A percentile compares a stretch with the other conserved stretches of the same genome.
Evolutionary conservation across 2,329 filamentous ascomycete species (phyloP).

Genomic region (Alternaria sp.): DNA sequence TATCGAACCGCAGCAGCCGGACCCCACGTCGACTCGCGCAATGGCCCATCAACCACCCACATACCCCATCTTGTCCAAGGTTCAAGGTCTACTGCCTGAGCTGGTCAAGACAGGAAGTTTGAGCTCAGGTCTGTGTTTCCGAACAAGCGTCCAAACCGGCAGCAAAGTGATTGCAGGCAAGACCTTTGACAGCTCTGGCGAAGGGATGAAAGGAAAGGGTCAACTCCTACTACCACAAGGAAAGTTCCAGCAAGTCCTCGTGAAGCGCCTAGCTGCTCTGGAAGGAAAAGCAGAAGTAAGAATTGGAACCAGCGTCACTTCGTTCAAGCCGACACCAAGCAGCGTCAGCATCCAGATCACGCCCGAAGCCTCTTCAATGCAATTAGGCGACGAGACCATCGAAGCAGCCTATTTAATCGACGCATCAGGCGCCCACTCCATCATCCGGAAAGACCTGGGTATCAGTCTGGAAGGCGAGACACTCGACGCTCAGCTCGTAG

Average conservation of each 20-base stretch:
- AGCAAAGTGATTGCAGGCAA: slow-evolving; percentile 41
- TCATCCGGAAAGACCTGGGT: slow-evolving; percentile 28
- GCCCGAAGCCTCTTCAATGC: slow-evolving; percentile 4
- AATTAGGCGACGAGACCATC: slow-evolving; percentile 17
- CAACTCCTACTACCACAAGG: slow-evolving; percentile 44
- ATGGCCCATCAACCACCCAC: slow-evolving; percentile 55
- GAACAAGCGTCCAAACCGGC: slow-evolving; percentile 32
- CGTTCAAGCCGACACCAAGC: slow-evolving; percentile 16
- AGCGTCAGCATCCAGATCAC: slow-evolving; percentile 21
- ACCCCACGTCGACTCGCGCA: slow-evolving; percentile 49
- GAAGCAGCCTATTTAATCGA: slow-evolving; percentile 41
- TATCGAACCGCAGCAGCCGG: slow-evolving; percentile 36
- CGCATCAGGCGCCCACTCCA: slow-evolving; percentile 41
- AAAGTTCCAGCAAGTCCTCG: slow-evolving; percentile 41
- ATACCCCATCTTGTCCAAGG: slow-evolving; percentile 50
- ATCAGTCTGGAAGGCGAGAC: slow-evolving; percentile 45
- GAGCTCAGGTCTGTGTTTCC: slow-evolving; percentile 39
- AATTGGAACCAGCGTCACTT: slow-evolving; percentile 29
- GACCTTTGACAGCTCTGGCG: slow-evolving; percentile 32
- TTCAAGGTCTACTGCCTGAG: slow-evolving; percentile 47
- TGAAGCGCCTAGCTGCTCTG: slow-evolving; percentile 24
- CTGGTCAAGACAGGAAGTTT: slow-evolving; percentile 39
- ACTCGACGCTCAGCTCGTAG: slow-evolving; percentile 49
- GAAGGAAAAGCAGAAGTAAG: slow-evolving; percentile 25
- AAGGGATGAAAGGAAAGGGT: slow-evolving; percentile 31